phyloP scores from a whole-genome alignment of 768 basidiomycete species.

The Daedaleopsis nitida region DNA sequence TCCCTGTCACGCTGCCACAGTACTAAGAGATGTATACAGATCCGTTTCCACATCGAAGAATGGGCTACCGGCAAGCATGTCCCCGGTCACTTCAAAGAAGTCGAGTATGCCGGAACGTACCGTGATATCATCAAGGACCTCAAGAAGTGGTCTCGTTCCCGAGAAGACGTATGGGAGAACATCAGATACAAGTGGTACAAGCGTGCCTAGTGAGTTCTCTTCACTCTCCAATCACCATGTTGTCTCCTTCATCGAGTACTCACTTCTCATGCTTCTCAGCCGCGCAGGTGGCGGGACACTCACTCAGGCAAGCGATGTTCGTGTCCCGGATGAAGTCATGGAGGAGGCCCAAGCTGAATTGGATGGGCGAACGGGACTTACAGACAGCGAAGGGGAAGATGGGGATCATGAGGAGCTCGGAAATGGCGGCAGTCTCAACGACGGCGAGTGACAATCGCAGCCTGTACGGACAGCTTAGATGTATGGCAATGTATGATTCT shows the following conservation, averaged over 20 bases:
- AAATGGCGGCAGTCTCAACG: too few species aligned
- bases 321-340: neutral
- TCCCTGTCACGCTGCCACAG: too few species aligned
- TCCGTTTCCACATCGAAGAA: neutral
- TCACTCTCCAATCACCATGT: neutral
- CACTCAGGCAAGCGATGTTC: neutral
- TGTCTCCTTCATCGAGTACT: too few species aligned
- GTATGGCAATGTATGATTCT: too few species aligned
- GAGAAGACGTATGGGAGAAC: neutral
- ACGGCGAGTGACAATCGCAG: too few species aligned
- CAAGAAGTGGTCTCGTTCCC: neutral
- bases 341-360: neutral
- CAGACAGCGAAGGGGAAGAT: neutral
- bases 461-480: too few species aligned
- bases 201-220: neutral
- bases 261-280: too few species aligned
- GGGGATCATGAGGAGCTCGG: too few species aligned
- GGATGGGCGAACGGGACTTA: neutral
- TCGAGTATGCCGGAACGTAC: neutral
- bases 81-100: neutral
- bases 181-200: neutral
- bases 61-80: neutral
- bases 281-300: too few species aligned
- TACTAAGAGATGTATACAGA: neutral
- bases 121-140: neutral